Evolutionary conservation across 192 early-diverging fungal species (phyloP).

Genomic region (Lobosporangium transversale): DNA sequence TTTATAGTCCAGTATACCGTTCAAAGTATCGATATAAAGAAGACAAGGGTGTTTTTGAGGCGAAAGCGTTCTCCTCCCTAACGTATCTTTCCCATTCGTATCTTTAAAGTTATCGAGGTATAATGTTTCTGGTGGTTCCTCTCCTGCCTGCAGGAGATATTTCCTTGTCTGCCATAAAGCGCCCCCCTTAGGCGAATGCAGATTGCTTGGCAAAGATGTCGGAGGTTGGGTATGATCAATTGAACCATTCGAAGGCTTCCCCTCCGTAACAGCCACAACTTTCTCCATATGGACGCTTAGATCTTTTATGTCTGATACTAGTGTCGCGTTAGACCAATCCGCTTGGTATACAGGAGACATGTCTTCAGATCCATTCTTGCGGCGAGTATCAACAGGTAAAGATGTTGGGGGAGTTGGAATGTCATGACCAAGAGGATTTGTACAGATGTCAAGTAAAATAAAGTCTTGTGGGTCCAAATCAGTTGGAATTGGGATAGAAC

Average conservation of each 20-base stretch:
- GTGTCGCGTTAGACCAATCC: conserved; percentile 36
- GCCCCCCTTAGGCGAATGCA: conserved; percentile 10
- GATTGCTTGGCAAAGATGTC: conserved; percentile 10
- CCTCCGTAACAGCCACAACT: neutral
- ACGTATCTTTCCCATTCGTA: conserved; percentile 2
- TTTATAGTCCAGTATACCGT: conserved; percentile 37
- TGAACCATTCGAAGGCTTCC: neutral
- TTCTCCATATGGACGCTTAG: conserved; percentile 10
- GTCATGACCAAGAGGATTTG: conserved; percentile 2
- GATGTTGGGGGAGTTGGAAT: conserved; percentile 27
- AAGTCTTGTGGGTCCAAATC: conserved; percentile 46
- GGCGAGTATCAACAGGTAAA: conserved; percentile 1
- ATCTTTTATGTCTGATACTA: conserved; percentile 12
- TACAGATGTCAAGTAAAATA: conserved; percentile 41
- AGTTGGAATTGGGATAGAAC: conserved; percentile 39
- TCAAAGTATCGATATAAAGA: conserved; percentile 36
- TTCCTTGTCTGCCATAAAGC: conserved; percentile 12
- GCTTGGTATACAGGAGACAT: conserved; percentile 24
- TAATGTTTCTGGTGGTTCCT: conserved; percentile 33
- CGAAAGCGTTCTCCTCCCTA: neutral
- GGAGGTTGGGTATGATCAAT: neutral
- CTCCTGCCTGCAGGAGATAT: conserved; percentile 41
- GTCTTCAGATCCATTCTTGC: neutral
- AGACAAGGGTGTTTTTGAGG: neutral
- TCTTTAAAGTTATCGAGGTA: neutral